Percentiles rank a stretch among this genome's conserved stretches.
phyloP scores from a whole-genome alignment of 139 green algal species.

The Gonium pectorale region DNA sequence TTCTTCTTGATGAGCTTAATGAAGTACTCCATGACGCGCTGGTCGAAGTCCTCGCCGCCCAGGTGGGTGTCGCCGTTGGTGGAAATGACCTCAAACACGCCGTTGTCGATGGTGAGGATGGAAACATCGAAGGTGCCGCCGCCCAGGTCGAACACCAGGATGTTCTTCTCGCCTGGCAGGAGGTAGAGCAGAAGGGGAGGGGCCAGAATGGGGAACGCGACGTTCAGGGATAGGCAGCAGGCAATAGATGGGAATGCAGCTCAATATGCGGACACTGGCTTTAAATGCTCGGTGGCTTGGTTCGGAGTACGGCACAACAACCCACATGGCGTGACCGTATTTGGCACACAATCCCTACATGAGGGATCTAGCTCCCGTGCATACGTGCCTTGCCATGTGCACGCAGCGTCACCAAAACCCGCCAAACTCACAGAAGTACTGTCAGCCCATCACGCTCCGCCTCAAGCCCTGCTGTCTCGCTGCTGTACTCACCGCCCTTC shows the following conservation, averaged over 20 bases:
- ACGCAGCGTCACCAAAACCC: too few species aligned
- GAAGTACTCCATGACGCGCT: constrained; percentile 99
- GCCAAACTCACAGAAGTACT: too few species aligned
- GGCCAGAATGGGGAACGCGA: background rate
- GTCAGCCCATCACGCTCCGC: too few species aligned
- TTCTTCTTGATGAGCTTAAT: constrained; percentile 99
- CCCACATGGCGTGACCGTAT: too few species aligned
- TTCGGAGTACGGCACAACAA: too few species aligned
- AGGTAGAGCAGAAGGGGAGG: background rate
- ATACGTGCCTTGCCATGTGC: too few species aligned
- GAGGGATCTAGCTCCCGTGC: too few species aligned
- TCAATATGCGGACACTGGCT: too few species aligned
- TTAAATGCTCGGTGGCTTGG: too few species aligned
- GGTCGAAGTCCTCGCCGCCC: constrained; percentile 98
- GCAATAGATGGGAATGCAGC: too few species aligned
- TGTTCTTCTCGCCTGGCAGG: constrained; percentile 98
- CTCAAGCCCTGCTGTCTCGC: too few species aligned
- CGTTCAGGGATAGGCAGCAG: background rate
- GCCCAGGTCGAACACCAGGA: constrained; percentile 98
- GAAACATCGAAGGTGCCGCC: constrained; percentile 99
- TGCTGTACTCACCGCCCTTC: constrained; percentile 88
- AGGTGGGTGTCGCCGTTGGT: constrained; percentile 98
- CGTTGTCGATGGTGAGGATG: constrained; percentile 98
- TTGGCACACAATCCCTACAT: too few species aligned
- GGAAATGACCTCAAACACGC: constrained; percentile 96